Conservation (phyloP, 768 basidiomycete genomes). For the Kwoniella sp. region DNA sequence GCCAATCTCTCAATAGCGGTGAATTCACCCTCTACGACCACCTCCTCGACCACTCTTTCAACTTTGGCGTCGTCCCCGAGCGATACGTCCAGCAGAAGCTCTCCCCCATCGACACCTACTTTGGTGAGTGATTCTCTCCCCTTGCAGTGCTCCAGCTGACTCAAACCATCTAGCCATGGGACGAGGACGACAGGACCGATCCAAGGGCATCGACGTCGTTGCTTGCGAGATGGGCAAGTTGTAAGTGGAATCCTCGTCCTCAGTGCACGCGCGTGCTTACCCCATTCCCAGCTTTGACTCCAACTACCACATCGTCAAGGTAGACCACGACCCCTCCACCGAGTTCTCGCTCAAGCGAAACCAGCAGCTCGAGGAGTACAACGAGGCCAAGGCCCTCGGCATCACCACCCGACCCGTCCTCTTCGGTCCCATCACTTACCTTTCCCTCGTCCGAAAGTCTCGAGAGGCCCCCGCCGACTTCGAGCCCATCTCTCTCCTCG, state of each 20-base stretch:
- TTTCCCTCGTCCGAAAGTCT: slow-evolving; percentile 82
- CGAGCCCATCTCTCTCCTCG: slow-evolving; percentile 83
- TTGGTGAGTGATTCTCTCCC: slow-evolving; percentile 55
- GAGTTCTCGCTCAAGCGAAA: slow-evolving; percentile 94
- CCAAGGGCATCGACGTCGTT: slow-evolving; percentile 88
- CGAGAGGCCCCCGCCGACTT: slow-evolving; percentile 79
- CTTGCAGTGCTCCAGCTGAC: background rate
- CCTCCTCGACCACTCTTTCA: slow-evolving; percentile 91
- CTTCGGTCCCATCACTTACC: slow-evolving; percentile 92
- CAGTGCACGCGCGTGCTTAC: slow-evolving; percentile 2
- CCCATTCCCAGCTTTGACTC: slow-evolving; percentile 74
- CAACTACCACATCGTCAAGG: slow-evolving; percentile 98
- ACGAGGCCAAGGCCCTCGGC: slow-evolving; percentile 87
- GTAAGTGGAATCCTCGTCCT: slow-evolving; percentile 54
- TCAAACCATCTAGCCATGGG: slow-evolving; percentile 64
- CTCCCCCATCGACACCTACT: slow-evolving; percentile 88
- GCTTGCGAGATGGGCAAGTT: slow-evolving; percentile 99
- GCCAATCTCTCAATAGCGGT: slow-evolving; percentile 63
- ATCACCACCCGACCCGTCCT: slow-evolving; percentile 89
- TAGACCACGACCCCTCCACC: slow-evolving; percentile 82
- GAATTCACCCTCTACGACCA: slow-evolving; percentile 99
- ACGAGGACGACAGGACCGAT: slow-evolving; percentile 78
- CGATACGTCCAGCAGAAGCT: slow-evolving; percentile 83
- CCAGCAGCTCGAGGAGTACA: slow-evolving; percentile 90
- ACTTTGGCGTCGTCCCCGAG: slow-evolving; percentile 94